phyloP scores from a whole-genome alignment of 257 asterid genomes.

The Gentiana dahurica region DNA sequence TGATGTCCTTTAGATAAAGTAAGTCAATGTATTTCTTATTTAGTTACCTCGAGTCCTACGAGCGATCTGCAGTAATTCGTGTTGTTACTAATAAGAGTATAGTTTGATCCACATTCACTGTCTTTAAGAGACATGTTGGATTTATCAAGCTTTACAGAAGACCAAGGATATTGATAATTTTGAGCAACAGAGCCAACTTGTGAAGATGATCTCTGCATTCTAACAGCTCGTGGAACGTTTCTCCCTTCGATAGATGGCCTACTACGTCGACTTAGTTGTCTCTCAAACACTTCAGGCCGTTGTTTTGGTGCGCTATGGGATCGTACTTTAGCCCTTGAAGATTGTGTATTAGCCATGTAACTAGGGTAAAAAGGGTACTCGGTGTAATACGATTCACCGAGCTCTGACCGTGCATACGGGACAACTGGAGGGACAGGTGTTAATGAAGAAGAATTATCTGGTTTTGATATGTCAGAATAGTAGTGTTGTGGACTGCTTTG shows the following conservation, averaged over 20 bases:
- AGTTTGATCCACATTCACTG: conserved; percentile 84
- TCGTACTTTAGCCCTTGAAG: conserved; percentile 80
- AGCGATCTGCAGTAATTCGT: conserved; percentile 67
- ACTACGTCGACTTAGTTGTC: conserved; percentile 56
- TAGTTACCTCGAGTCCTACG: conserved; percentile 62
- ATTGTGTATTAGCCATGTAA: conserved; percentile 90
- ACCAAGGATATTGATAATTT: conserved; percentile 71
- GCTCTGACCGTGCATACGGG: conserved; percentile 44
- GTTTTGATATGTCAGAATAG: conserved; percentile 47
- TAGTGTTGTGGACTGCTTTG: conserved; percentile 82
- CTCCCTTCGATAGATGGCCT: conserved; percentile 83
- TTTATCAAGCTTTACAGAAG: conserved; percentile 73
- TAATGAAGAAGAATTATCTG: conserved; percentile 20
- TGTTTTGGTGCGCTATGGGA: conserved; percentile 99
- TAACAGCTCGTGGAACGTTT: conserved; percentile 74
- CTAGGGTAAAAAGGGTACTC: conserved; percentile 64
- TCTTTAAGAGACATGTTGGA: conserved; percentile 66
- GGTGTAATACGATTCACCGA: conserved; percentile 49
- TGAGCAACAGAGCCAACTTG: conserved; percentile 64
- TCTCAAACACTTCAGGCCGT: conserved; percentile 69
- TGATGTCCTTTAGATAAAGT: too few relatives aligned
- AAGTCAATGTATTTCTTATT: too few relatives aligned
- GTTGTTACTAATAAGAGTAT: conserved; percentile 49
- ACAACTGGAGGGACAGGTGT: conserved; percentile 13
- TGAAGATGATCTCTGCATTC: conserved; percentile 90